Conservation (phyloP, 805 yeast species). For the Zygosaccharomyces bisporus region DNA sequence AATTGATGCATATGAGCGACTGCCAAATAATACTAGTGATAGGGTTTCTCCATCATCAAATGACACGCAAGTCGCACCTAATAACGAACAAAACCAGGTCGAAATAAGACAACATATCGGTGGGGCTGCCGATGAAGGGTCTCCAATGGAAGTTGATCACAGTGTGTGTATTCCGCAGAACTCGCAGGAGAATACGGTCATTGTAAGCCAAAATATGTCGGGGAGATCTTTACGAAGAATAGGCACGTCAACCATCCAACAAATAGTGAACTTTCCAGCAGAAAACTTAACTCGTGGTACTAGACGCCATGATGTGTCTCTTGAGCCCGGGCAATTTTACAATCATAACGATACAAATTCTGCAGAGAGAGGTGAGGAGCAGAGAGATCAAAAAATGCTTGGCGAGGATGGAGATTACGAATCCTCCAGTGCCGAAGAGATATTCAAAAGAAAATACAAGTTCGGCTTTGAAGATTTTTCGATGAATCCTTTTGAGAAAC, state of each 20-base stretch:
- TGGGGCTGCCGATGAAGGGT: not conserved
- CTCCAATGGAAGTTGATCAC: conserved; percentile 3
- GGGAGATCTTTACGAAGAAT: conserved; percentile 7
- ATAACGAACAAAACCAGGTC: not conserved
- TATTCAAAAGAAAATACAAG: conserved; percentile 12
- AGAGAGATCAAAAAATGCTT: not conserved
- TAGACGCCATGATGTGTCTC: conserved; percentile 4
- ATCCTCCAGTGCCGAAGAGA: no score
- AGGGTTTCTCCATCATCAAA: no score
- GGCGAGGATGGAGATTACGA: no score
- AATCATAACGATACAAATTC: not conserved
- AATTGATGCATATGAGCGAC: no score
- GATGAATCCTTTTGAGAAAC: conserved; percentile 15
- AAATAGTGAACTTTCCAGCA: conserved; percentile 6
- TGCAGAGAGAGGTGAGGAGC: conserved; percentile 3
- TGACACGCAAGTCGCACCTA: not conserved
- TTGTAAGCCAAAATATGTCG: conserved; percentile 10
- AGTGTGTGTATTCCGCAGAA: not conserved
- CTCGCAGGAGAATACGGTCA: not conserved
- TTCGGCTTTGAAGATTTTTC: conserved; percentile 14
- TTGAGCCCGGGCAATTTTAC: conserved; percentile 6
- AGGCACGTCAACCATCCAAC: conserved; percentile 9
- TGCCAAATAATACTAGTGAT: no score
- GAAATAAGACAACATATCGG: conserved; percentile 3
- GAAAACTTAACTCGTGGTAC: conserved; percentile 4